Conservation (phyloP, 2,329 filamentous ascomycete genomes). For the Madurella mycetomatis region DNA sequence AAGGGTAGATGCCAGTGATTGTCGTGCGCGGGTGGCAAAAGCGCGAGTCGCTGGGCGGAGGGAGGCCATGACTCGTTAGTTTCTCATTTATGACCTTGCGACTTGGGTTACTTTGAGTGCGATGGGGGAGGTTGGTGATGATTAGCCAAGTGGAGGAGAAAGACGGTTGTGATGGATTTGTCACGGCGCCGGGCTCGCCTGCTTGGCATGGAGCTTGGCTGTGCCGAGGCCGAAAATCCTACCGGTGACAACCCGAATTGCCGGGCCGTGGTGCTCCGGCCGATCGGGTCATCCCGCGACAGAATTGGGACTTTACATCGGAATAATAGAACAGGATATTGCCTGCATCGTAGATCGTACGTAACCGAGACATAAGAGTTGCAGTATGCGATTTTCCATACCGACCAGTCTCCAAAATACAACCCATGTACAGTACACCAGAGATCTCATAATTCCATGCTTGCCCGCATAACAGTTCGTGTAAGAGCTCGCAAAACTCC, state of each 20-base stretch:
- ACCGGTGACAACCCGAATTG: background rate
- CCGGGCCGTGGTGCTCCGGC: background rate
- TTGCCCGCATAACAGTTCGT: slow-evolving; percentile 22
- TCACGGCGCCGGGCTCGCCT: slow-evolving; percentile 6
- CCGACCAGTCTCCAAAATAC: too few relatives aligned
- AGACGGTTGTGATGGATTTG: slow-evolving; percentile 3
- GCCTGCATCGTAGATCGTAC: background rate
- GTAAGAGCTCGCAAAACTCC: slow-evolving; percentile 15
- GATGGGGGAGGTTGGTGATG: background rate
- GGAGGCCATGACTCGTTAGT: slow-evolving; percentile 8
- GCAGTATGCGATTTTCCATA: too few relatives aligned
- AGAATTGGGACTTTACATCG: background rate
- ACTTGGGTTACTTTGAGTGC: background rate
- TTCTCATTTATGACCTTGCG: slow-evolving; percentile 1
- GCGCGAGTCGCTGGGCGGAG: slow-evolving; percentile 14
- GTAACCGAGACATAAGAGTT: background rate
- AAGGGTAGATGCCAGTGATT: slow-evolving; percentile 19
- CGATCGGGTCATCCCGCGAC: background rate
- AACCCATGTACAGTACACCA: background rate
- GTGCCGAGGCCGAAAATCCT: slow-evolving; percentile 18
- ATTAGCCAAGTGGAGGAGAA: background rate
- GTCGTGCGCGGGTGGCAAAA: background rate
- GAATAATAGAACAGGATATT: background rate
- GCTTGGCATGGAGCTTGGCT: slow-evolving; percentile 7
- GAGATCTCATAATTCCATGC: slow-evolving; percentile 21